Conservation (phyloP, 345 rosid genomes). For the Moringa oleifera region DNA sequence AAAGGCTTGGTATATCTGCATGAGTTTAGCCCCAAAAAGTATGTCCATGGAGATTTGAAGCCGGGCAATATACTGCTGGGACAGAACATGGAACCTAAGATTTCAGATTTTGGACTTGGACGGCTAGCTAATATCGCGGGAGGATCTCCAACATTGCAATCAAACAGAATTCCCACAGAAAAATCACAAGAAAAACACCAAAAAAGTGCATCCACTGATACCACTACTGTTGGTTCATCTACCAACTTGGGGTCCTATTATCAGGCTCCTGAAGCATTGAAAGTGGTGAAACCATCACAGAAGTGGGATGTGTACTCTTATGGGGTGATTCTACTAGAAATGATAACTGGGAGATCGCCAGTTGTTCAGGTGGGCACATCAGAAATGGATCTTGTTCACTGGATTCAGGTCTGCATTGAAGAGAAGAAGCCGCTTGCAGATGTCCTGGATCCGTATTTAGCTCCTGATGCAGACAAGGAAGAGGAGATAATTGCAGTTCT, state of each 20-base stretch:
- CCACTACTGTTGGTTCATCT: constrained; percentile 39
- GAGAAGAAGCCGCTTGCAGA: constrained; percentile 78
- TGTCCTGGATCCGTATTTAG: constrained; percentile 74
- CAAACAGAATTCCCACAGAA: constrained; percentile 42
- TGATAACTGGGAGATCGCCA: constrained; percentile 69
- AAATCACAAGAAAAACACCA: constrained; percentile 62
- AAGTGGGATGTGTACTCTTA: constrained; percentile 96
- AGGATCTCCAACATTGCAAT: constrained; percentile 69
- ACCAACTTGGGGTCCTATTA: constrained; percentile 53
- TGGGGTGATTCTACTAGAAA: constrained; percentile 78
- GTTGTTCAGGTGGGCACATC: constrained; percentile 46
- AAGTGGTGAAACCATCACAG: constrained; percentile 85
- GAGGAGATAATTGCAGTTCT: constrained; percentile 80
- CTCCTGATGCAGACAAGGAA: constrained; percentile 67
- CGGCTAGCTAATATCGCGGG: constrained; percentile 93
- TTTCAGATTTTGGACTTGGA: constrained; percentile 86
- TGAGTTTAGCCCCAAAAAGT: constrained; percentile 86
- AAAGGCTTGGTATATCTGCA: constrained; percentile 83
- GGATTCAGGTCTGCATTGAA: constrained; percentile 87
- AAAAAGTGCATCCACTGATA: constrained; percentile 54
- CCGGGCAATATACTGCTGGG: constrained; percentile 85
- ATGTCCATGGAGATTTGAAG: constrained; percentile 92
- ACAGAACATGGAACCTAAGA: constrained; percentile 64
- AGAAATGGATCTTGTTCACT: constrained; percentile 71
- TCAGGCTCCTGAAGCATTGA: constrained; percentile 87